These are phyloP conservation scores for Botryotinia narcissicola DNA, from an alignment of 2,329 filamentous ascomycete species.

Conservation along the genomic window DNA sequence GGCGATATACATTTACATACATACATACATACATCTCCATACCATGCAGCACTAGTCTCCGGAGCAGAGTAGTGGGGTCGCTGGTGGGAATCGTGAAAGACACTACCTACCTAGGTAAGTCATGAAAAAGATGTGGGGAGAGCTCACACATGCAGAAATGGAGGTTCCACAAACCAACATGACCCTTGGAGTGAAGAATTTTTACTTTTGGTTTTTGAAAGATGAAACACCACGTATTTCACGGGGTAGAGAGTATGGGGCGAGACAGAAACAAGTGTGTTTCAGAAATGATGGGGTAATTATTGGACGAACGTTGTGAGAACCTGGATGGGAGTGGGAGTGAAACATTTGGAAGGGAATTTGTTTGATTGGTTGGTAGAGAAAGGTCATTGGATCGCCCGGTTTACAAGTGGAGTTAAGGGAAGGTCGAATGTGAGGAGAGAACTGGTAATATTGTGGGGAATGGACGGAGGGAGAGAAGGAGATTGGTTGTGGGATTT, in stretches of 20 bases:
- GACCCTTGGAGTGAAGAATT: neutral
- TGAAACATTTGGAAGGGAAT: neutral
- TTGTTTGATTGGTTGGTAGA: neutral
- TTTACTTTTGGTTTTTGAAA: neutral
- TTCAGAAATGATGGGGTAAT: slow-evolving; percentile 1
- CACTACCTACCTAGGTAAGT: neutral
- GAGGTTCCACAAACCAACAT: neutral
- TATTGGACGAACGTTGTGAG: neutral
- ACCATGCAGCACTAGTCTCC: neutral
- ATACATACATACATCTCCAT: neutral
- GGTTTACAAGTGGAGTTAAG: neutral
- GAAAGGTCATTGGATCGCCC: neutral
- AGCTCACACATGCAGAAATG: neutral
- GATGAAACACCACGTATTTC: slow-evolving; percentile 18
- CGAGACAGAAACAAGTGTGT: neutral
- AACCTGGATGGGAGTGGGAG: neutral
- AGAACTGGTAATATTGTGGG: neutral
- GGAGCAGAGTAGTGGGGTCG: neutral
- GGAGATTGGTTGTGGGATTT: neutral
- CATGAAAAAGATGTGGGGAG: neutral
- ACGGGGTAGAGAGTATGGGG: slow-evolving; percentile 2
- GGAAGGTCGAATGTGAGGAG: neutral
- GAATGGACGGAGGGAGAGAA: neutral
- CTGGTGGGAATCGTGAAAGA: neutral
- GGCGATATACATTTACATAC: neutral